phyloP scores from a whole-genome alignment of 495 filamentous ascomycete species.

The Astrocystis sublimbata region DNA sequence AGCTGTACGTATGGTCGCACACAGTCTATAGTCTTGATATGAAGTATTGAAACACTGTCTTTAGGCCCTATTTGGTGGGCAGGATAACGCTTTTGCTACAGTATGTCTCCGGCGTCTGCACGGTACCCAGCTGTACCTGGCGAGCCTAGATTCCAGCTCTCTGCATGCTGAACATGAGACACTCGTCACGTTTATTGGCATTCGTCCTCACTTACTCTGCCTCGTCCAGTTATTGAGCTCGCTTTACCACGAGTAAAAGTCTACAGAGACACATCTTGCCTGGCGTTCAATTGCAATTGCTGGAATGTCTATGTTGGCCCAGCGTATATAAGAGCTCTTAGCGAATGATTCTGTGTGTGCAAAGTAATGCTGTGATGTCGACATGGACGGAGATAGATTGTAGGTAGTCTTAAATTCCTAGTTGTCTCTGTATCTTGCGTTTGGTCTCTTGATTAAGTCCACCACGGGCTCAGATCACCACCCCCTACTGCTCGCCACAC shows the following conservation, averaged over 20 bases:
- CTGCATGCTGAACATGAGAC: no score
- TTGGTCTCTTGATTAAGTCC: conserved; percentile 5
- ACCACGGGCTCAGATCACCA: conserved; percentile 9
- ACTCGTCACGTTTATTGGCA: no score
- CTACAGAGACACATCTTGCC: no score
- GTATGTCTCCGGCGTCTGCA: not conserved
- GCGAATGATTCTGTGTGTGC: not conserved
- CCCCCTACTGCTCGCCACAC: conserved; percentile 10
- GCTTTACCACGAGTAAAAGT: no score
- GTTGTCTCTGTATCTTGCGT: not conserved
- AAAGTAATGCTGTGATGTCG: not conserved
- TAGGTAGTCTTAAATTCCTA: not conserved
- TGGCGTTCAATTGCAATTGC: no score
- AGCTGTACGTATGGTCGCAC: no score
- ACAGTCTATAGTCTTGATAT: not conserved
- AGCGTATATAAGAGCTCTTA: not conserved
- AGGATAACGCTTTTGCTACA: not conserved
- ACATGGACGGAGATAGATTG: not conserved
- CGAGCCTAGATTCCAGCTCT: no score
- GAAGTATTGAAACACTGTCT: not conserved
- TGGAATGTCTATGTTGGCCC: not conserved
- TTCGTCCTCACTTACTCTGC: no score
- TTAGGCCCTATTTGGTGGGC: not conserved
- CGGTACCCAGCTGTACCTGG: no score
- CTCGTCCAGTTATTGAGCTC: no score